Conservation (phyloP, 1,284 basidiomycete genomes). For the Thecaphora thlaspeos region DNA sequence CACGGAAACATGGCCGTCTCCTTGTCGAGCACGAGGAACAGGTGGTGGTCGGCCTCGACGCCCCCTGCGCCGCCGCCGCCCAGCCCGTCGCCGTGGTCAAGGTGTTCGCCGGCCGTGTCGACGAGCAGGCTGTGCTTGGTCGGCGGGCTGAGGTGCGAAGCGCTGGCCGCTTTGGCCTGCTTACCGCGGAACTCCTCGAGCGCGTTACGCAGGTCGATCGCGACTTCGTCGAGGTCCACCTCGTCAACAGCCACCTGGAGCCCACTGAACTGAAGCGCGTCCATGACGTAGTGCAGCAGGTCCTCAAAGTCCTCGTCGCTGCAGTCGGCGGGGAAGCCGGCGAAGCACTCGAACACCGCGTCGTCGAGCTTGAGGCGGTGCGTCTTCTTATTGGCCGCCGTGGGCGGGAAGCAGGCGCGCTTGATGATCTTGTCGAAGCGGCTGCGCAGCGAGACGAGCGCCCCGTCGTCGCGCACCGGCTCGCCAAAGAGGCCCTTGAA, state of each 20-base stretch:
- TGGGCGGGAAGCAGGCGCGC: constrained; percentile 63
- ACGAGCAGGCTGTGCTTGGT: constrained; percentile 13
- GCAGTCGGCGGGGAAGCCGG: constrained; percentile 74
- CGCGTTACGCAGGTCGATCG: constrained; percentile 44
- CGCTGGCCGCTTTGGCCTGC: constrained; percentile 7
- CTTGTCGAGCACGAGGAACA: constrained; percentile 88
- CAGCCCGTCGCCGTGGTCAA: too few relatives aligned
- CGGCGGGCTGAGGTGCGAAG: constrained; percentile 7
- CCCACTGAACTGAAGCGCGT: constrained; percentile 89
- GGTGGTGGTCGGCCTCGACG: constrained; percentile 71
- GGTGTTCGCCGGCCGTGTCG: too few relatives aligned
- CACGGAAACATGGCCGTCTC: constrained; percentile 86
- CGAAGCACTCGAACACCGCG: constrained; percentile 77
- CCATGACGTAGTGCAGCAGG: constrained; percentile 86
- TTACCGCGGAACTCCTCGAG: constrained; percentile 45
- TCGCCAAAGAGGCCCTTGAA: constrained; percentile 68
- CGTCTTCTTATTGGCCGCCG: constrained; percentile 44
- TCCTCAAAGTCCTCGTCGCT: constrained; percentile 90
- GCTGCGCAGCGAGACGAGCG: constrained; percentile 20
- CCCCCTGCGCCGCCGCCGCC: constrained; percentile 15
- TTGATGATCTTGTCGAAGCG: constrained; percentile 33
- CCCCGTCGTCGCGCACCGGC: constrained; percentile 11
- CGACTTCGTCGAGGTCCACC: constrained; percentile 84
- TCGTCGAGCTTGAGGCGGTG: constrained; percentile 67
- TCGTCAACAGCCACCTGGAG: constrained; percentile 85